Evolutionary conservation across 306 rosid genomes (phyloP), one percentile per base, ranked within the genome.

Genomic region (Ziziphus jujuba): DNA sequence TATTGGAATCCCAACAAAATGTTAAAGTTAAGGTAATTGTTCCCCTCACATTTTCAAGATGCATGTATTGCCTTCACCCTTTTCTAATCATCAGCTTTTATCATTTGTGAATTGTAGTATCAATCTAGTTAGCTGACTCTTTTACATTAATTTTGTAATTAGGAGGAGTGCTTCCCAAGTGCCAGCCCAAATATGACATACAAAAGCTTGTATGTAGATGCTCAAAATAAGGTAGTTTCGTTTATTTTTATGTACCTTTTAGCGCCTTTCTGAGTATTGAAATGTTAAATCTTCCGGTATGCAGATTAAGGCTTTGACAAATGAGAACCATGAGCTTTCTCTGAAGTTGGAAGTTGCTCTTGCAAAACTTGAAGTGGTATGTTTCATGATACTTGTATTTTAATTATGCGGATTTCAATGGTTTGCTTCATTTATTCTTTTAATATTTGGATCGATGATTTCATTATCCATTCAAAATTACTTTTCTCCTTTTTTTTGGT

Each of bases 341-440:
- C 71, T 35, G 59, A 83, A 89, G 79, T 67, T 87, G 57, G 85
- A 79, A 77, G 69, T 44, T 66, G 89, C 91, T 64, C 76, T 75
- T 31, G 79, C 78, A 34, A 89, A 85, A 82, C 35, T 80, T 67
- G 92, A 87, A 85, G 80, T 78, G 75, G 98, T 92, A 87, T 65
- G 89, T 24, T 25, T 54, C 40, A 8, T 12, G 12, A 40, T 8
- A 40, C 12, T 40, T 8, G 45, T 7, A 8, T 40, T 36, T 36
- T 40, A 7, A 40, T 28, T 28, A 28, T 28, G 33, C 33, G 4
- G 33, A 28, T 28, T 28, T 4, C 10, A 40, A 8, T 8, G 12
- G 1, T 6, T 40, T 40, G 45, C 45, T 40, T 8, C 17, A 40
- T 28, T 61, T 53, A 28, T 53, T 21, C 31, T 10, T 5, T 23